Evolutionary conservation across 2,329 filamentous ascomycete species (phyloP), one percentile per base, ranked within the genome.

Genomic region (Graphilbum fragrans): DNA sequence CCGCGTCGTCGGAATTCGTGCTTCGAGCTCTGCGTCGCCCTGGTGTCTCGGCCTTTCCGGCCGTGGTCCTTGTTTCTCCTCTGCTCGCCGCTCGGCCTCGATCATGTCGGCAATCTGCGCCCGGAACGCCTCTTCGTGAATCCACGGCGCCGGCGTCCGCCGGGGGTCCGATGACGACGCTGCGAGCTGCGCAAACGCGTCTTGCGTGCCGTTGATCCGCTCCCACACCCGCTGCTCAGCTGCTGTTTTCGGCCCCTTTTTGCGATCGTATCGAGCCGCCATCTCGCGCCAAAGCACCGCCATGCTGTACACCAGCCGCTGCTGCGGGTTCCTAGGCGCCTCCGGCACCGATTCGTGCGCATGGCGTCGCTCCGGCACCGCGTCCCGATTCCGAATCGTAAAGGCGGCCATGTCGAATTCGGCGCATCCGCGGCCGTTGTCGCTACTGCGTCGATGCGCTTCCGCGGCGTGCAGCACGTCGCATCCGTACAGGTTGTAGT

Each of bases 401-500:
- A 82, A 84, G 22, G 96, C 73, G 57, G 98, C 92, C 16, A 94
- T 7, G 4, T 14, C 29, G 6, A 9, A 16, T 9, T 16, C 25
- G 25, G 25, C n/a, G 29, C 29, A 31, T 31, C 79, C 61, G 98
- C 32, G 17, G 7, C 32, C 7, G n/a, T 16, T 32, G 31, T n/a
- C 16, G 8, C 31, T 32, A 6, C 7, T 32, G 9, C 16, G 6
- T n/a, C 31, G n/a, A n/a, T n/a, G 17, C 17, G 80, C 75, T 47
- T 77, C 83, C 10, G 67, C 67, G 38, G 78, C 82, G 44, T 90
- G 75, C 49, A 96, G 77, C 53, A 90, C 93, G 42, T 78, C 81
- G 56, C 92, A 98, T 7, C 93, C 93, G 58, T 94, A 96, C 50
- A 98, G 67, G 56, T 95, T 98, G 66, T 93, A 98, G 58, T 98